phyloP scores from a whole-genome alignment of 2,329 filamentous ascomycete species.

The Colletotrichum spaethianum region DNA sequence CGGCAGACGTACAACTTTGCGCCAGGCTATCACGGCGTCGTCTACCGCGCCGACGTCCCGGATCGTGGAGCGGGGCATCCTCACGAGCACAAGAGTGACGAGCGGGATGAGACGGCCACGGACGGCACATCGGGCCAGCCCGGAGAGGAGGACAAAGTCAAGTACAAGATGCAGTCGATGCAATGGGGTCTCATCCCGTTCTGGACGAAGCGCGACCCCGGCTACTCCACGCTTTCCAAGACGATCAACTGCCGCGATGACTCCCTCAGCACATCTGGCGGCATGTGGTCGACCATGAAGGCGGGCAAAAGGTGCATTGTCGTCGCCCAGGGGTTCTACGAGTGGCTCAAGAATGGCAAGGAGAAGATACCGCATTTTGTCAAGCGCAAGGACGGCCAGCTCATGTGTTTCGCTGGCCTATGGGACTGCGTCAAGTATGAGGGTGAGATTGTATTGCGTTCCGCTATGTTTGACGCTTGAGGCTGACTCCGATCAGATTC shows the following conservation, averaged over 20 bases:
- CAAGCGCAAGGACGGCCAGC: constrained; percentile 82
- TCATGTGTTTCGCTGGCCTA: constrained; percentile 92
- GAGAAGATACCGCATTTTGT: constrained; percentile 90
- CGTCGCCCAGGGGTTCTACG: constrained; percentile 92
- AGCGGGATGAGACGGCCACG: not conserved
- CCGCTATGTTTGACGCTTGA: not conserved
- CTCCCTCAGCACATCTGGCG: constrained; percentile 80
- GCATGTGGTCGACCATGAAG: constrained; percentile 96
- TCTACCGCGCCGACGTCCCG: constrained; percentile 84
- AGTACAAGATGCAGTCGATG: constrained; percentile 91
- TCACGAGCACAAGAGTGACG: constrained; percentile 43
- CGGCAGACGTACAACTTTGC: constrained; percentile 94
- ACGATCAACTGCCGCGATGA: constrained; percentile 98
- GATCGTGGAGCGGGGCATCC: constrained; percentile 69
- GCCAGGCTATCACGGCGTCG: constrained; percentile 86
- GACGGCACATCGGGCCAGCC: constrained; percentile 44
- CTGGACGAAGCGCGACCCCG: constrained; percentile 89
- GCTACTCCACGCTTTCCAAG: constrained; percentile 83
- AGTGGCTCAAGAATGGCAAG: constrained; percentile 90
- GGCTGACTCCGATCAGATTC: constrained; percentile 56
- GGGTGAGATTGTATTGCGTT: constrained; percentile 60
- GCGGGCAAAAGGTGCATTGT: constrained; percentile 89
- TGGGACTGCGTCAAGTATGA: constrained; percentile 92
- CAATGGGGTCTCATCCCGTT: constrained; percentile 96
- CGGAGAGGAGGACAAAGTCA: constrained; percentile 53